These are phyloP conservation scores for Leccinum rimulosum DNA, from an alignment of 768 basidiomycete genomes.

Conservation along the genomic window DNA sequence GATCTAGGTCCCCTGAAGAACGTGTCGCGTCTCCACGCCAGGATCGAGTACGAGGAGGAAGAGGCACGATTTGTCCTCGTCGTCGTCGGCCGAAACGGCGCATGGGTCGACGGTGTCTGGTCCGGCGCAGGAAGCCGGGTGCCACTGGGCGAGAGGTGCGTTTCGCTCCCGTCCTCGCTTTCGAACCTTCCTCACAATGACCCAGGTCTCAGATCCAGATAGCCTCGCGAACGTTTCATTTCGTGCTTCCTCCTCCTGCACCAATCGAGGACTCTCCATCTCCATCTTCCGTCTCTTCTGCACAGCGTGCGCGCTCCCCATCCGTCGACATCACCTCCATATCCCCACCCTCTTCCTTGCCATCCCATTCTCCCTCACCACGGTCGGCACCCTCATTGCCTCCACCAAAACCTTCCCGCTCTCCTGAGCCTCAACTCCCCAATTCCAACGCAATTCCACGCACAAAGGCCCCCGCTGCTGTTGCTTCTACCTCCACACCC, in stretches of 20 bases:
- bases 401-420: conserved; percentile 45
- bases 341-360: conserved; percentile 79
- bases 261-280: conserved; percentile 79
- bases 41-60: conserved; percentile 91
- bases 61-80: conserved; percentile 85
- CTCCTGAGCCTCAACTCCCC: conserved; percentile 52
- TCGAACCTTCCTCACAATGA: conserved; percentile 15
- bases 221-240: conserved; percentile 94
- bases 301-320: conserved; percentile 67
- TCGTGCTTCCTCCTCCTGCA: conserved; percentile 88
- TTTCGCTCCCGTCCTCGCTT: conserved; percentile 1
- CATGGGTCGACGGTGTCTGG: conserved; percentile 99
- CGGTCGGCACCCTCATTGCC: conserved; percentile 41
- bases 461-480: conserved; percentile 28
- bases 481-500: conserved; percentile 22
- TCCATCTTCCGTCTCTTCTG: conserved; percentile 72
- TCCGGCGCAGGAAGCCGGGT: conserved; percentile 83
- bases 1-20: conserved; percentile 97
- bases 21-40: conserved; percentile 94
- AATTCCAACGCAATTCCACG: conserved; percentile 61
- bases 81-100: conserved; percentile 95
- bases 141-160: conserved; percentile 80
- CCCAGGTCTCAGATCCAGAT: conserved; percentile 92
- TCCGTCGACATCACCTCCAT: conserved; percentile 81
- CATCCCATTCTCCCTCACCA: conserved; percentile 72